A percentile compares a stretch with the other conserved stretches of the same genome.
Evolutionary conservation across 78 protist species (phyloP).

Genomic region (Dictyostelium firmibasis): DNA sequence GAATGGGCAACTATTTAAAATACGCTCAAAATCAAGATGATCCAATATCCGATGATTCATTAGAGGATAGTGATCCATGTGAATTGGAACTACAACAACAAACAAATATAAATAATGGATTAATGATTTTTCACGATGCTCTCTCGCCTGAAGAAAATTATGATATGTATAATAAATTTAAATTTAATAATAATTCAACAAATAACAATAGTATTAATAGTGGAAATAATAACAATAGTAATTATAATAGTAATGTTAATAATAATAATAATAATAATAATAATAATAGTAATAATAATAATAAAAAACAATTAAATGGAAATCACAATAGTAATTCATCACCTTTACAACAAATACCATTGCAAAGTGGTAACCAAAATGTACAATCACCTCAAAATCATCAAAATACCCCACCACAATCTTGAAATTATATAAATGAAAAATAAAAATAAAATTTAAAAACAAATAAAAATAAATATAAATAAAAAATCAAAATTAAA

Average conservation of each 20-base stretch:
- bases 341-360: background rate
- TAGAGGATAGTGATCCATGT: constrained; percentile 34
- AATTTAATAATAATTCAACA: background rate
- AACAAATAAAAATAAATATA: background rate
- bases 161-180: constrained; percentile 62
- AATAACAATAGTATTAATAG: background rate
- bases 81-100: constrained; percentile 54
- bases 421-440: background rate
- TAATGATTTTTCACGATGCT: constrained; percentile 61
- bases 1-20: background rate
- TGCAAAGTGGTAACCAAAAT: background rate
- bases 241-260: too few relatives aligned
- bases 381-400: background rate
- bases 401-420: background rate
- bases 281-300: background rate
- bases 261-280: too few relatives aligned
- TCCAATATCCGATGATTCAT: constrained; percentile 35
- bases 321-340: background rate
- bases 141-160: constrained; percentile 18
- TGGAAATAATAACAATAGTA: background rate
- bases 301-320: background rate
- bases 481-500: background rate
- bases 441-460: background rate
- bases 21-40: background rate
- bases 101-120: constrained; percentile 59